These are phyloP conservation scores for Pseudonitzschia delicatissima DNA, from an alignment of 108 stramenopile genomes.

Conservation along the genomic window DNA sequence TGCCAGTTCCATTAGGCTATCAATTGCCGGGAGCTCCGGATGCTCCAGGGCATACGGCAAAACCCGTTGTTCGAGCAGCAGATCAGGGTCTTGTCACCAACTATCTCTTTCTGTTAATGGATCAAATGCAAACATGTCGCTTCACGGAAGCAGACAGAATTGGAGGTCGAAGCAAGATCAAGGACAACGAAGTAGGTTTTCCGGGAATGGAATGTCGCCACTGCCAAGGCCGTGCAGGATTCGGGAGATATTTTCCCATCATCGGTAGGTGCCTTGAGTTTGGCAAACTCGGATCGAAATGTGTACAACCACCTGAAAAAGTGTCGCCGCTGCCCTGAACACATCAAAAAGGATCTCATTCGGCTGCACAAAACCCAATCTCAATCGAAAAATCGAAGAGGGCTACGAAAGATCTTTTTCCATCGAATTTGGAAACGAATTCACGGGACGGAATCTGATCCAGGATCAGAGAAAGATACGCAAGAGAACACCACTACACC, in stretches of 20 bases:
- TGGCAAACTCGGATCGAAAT: conserved; percentile 76
- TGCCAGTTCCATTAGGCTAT: background rate
- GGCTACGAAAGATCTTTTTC: conserved; percentile 63
- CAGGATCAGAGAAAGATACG: background rate
- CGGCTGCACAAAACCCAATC: conserved; percentile 41
- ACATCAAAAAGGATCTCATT: conserved; percentile 43
- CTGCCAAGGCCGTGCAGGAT: conserved; percentile 67
- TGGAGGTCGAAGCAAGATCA: conserved; percentile 64
- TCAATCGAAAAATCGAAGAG: conserved; percentile 46
- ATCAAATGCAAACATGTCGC: conserved; percentile 72
- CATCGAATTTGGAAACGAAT: conserved; percentile 33
- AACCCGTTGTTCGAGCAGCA: conserved; percentile 21
- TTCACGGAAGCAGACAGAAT: conserved; percentile 80
- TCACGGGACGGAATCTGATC: conserved; percentile 8
- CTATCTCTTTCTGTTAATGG: conserved; percentile 64
- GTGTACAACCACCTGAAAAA: conserved; percentile 68
- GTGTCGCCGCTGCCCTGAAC: conserved; percentile 60
- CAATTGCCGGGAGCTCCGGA: conserved; percentile 4
- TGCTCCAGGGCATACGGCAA: background rate
- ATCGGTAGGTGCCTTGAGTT: conserved; percentile 54
- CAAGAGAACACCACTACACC: background rate
- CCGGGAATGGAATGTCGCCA: conserved; percentile 78
- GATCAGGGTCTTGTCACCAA: conserved; percentile 39
- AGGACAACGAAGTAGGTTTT: conserved; percentile 59
- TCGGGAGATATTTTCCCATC: conserved; percentile 78